phyloP scores from a whole-genome alignment of 768 basidiomycete species.

The Lactarius akahatsu region DNA sequence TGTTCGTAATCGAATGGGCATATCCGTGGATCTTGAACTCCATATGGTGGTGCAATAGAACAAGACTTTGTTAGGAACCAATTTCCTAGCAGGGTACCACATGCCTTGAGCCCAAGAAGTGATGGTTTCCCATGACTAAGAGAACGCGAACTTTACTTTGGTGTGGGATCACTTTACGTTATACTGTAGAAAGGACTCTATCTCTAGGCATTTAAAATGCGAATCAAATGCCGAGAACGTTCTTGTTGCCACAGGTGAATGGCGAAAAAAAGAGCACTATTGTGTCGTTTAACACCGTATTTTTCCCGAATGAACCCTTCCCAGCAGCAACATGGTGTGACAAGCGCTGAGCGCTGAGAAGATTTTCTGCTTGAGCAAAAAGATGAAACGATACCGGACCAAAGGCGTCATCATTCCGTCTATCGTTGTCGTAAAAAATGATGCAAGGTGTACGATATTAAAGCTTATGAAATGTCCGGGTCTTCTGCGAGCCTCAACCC shows the following conservation, averaged over 20 bases:
- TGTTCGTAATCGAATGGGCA: background rate
- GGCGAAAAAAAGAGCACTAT: background rate
- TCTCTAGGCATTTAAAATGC: background rate
- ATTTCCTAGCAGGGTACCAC: background rate
- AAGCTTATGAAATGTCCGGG: background rate
- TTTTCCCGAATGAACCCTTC: background rate
- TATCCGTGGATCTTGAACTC: background rate
- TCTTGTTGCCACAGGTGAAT: background rate
- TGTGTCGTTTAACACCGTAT: background rate
- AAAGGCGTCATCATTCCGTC: constrained; percentile 1
- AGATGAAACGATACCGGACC: background rate
- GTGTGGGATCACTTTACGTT: background rate
- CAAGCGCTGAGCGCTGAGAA: background rate
- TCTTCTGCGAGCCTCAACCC: background rate
- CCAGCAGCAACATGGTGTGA: background rate
- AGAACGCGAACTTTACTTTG: background rate
- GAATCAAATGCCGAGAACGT: background rate
- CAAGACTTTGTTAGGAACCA: background rate
- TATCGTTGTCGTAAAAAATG: constrained; percentile 1
- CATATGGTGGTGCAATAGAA: background rate
- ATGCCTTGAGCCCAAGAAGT: background rate
- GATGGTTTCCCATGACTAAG: background rate
- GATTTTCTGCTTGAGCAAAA: background rate
- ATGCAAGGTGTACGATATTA: background rate
- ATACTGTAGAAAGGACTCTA: background rate